phyloP scores from a whole-genome alignment of 1,139 yeast species.

The Pichia sp. region DNA sequence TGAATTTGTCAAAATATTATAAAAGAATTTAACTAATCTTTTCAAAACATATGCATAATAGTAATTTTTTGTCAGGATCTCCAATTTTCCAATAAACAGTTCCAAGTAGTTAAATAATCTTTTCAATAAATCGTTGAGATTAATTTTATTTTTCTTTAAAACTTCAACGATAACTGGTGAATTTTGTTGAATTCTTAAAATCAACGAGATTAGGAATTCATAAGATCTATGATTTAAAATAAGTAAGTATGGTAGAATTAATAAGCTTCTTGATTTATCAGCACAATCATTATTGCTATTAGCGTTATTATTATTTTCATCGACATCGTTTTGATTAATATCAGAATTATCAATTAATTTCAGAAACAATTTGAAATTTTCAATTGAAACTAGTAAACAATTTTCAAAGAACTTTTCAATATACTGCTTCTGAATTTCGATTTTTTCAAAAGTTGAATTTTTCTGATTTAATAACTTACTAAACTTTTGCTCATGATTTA shows the following conservation, averaged over 20 bases:
- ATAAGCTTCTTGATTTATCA: constrained; percentile 28
- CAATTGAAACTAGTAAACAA: constrained; percentile 29
- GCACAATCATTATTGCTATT: not conserved
- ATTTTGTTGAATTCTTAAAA: constrained; percentile 35
- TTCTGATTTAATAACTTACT: constrained; percentile 28
- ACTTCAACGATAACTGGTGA: constrained; percentile 30
- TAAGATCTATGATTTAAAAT: constrained; percentile 45
- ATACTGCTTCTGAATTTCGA: constrained; percentile 26
- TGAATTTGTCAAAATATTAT: constrained; percentile 29
- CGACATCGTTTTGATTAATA: not conserved
- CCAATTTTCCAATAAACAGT: constrained; percentile 29
- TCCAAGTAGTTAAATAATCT: constrained; percentile 29
- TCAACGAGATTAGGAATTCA: constrained; percentile 46
- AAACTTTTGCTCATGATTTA: constrained; percentile 37
- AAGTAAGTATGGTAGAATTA: constrained; percentile 40
- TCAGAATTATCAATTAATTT: constrained; percentile 27
- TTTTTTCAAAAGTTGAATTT: constrained; percentile 23
- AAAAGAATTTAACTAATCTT: constrained; percentile 30
- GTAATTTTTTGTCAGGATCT: constrained; percentile 27
- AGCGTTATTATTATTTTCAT: not conserved
- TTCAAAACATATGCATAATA: constrained; percentile 33
- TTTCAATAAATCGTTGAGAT: constrained; percentile 27
- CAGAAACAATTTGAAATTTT: constrained; percentile 30
- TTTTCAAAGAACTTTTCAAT: constrained; percentile 30
- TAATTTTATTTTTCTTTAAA: constrained; percentile 28